A percentile compares a stretch with the other conserved stretches of the same genome.
Conservation (phyloP, 2,329 filamentous ascomycete species). For the Trichoderma asperellum region DNA sequence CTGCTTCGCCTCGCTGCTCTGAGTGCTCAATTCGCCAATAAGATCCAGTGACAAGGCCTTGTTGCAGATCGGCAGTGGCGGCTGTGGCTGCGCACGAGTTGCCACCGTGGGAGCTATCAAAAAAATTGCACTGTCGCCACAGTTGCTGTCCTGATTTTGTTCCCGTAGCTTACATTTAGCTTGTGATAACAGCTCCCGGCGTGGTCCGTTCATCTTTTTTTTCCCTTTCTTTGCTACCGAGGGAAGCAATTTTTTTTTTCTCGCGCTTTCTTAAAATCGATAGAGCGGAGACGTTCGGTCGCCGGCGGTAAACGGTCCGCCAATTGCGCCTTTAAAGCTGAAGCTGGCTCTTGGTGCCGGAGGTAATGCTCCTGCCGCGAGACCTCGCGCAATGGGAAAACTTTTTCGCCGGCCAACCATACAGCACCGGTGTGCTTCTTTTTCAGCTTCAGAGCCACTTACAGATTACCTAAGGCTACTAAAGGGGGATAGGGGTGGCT, state of each 20-base stretch:
- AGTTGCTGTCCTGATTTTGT: not conserved
- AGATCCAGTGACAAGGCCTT: not conserved
- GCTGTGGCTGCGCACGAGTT: constrained; percentile 7
- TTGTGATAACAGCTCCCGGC: not conserved
- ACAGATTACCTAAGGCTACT: constrained; percentile 8
- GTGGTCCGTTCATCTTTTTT: not conserved
- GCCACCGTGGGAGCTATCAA: constrained; percentile 2
- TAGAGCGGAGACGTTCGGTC: not conserved
- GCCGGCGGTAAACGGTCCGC: constrained; percentile 2
- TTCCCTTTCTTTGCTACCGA: not conserved
- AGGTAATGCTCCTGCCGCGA: constrained; percentile 23
- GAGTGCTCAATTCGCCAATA: not conserved
- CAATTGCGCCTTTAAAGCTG: not conserved
- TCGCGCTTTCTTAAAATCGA: not conserved
- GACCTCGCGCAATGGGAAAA: constrained; percentile 21
- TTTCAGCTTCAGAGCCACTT: not conserved
- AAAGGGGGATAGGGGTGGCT: not conserved
- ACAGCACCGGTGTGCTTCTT: not conserved
- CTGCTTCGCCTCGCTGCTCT: not conserved
- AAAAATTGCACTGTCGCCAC: constrained; percentile 13
- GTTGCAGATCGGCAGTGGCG: constrained; percentile 23
- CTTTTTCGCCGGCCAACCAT: constrained; percentile 8
- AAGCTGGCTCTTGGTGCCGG: constrained; percentile 9
- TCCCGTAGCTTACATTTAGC: not conserved
- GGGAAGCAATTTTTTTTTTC: not conserved